phyloP scores from a whole-genome alignment of 1,139 yeast genomes.

The Waltiozyma sp. region DNA sequence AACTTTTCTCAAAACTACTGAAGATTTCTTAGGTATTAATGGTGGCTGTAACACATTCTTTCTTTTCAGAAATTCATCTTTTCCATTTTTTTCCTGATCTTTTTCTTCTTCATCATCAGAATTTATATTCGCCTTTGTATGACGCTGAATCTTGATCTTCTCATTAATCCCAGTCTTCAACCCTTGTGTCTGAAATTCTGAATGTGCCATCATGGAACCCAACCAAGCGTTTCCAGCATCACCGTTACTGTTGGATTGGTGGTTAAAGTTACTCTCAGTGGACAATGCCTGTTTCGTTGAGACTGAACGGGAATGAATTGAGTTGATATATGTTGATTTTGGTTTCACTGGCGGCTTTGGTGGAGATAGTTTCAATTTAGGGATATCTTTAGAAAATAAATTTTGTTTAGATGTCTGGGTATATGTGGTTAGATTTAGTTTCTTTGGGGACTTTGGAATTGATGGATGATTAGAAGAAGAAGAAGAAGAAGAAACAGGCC shows the following conservation, averaged over 20 bases:
- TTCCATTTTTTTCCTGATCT: background rate
- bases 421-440: conserved; percentile 2
- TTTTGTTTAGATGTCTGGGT: background rate
- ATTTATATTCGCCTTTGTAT: background rate
- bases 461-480: background rate
- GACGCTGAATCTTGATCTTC: background rate
- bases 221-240: background rate
- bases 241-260: too few relatives aligned
- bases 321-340: background rate
- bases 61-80: background rate
- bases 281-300: background rate
- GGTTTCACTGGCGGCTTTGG: background rate
- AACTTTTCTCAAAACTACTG: background rate
- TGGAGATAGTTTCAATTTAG: conserved; percentile 6
- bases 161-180: background rate
- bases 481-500: background rate
- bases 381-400: background rate
- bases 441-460: conserved; percentile 10
- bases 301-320: background rate
- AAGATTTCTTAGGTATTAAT: background rate
- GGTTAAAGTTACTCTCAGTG: too few relatives aligned
- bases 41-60: background rate
- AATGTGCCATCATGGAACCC: background rate
- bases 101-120: background rate
- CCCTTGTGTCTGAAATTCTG: background rate